These are phyloP conservation scores for Yamadazyma buinensis DNA, from an alignment of 1,139 yeast species.

Conservation along the genomic window DNA sequence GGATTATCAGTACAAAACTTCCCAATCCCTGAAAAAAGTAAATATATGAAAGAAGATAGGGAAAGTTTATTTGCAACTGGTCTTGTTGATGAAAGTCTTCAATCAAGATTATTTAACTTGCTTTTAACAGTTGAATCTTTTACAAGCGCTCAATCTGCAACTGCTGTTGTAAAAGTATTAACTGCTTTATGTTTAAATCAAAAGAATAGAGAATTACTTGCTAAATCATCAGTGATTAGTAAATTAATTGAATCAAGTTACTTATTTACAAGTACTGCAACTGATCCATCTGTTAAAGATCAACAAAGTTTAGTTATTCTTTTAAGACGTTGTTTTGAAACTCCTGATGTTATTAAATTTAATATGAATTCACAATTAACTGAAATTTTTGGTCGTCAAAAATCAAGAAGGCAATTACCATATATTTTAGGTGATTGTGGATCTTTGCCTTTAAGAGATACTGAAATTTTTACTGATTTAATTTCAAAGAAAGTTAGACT, in stretches of 20 bases:
- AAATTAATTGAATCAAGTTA: slow-evolving; percentile 5
- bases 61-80: too few relatives aligned
- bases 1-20: slow-evolving; percentile 42
- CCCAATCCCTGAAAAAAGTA: slow-evolving; percentile 26
- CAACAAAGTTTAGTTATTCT: slow-evolving; percentile 32
- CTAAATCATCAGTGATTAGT: slow-evolving; percentile 36
- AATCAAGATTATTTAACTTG: slow-evolving; percentile 37
- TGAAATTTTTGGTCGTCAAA: slow-evolving; percentile 14
- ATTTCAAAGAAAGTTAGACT: slow-evolving; percentile 48
- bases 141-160: slow-evolving; percentile 42
- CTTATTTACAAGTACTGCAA: slow-evolving; percentile 3
- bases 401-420: slow-evolving; percentile 43
- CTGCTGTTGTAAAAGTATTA: slow-evolving; percentile 49
- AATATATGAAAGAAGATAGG: slow-evolving; percentile 12
- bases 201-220: slow-evolving; percentile 33
- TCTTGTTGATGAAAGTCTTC: slow-evolving; percentile 25
- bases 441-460: slow-evolving; percentile 56
- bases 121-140: slow-evolving; percentile 38
- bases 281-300: slow-evolving; percentile 9
- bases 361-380: slow-evolving; percentile 49
- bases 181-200: slow-evolving; percentile 50
- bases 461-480: slow-evolving; percentile 51
- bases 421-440: slow-evolving; percentile 53
- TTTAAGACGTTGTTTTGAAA: slow-evolving; percentile 70
- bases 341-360: slow-evolving; percentile 43